Evolutionary conservation across 169 alveolate species (phyloP).

Genomic region (Pseudocohnilembus persalinus): DNA sequence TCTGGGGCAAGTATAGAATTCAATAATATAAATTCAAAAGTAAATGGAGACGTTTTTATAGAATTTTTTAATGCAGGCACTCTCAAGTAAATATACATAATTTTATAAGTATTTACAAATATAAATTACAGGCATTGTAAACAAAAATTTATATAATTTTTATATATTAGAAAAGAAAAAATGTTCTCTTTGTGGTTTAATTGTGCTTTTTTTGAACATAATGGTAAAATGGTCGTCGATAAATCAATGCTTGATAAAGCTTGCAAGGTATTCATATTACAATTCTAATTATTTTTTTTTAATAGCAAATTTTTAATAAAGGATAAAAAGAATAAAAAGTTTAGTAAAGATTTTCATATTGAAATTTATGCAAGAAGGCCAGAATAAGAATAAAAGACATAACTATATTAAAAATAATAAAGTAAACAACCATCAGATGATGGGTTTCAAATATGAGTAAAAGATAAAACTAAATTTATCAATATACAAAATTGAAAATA

Average conservation of each 20-base stretch:
- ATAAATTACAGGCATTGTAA: too few species aligned
- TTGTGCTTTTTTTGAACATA: slow-evolving; percentile 55
- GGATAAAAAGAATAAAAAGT: slow-evolving; percentile 57
- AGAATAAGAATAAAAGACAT: too few species aligned
- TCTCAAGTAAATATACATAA: background rate
- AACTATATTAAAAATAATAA: too few species aligned
- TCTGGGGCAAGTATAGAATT: slow-evolving; percentile 38
- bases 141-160: background rate
- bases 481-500: too few species aligned
- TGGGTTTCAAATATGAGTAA: too few species aligned
- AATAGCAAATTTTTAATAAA: background rate
- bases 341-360: slow-evolving; percentile 54
- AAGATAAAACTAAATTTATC: too few species aligned
- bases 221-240: slow-evolving; percentile 51
- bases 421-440: too few species aligned
- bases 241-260: slow-evolving; percentile 62
- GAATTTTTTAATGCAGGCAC: slow-evolving; percentile 41
- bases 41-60: slow-evolving; percentile 57
- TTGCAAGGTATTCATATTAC: slow-evolving; percentile 17
- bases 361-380: slow-evolving; percentile 34
- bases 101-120: background rate
- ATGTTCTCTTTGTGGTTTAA: slow-evolving; percentile 65
- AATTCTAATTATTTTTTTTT: background rate
- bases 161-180: slow-evolving; percentile 37
- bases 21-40: slow-evolving; percentile 1